Percentiles rank a stretch among this genome's conserved stretches.
Evolutionary conservation across 2,329 filamentous ascomycete genomes (phyloP).

Genomic region (Paramyrothecium roridum): DNA sequence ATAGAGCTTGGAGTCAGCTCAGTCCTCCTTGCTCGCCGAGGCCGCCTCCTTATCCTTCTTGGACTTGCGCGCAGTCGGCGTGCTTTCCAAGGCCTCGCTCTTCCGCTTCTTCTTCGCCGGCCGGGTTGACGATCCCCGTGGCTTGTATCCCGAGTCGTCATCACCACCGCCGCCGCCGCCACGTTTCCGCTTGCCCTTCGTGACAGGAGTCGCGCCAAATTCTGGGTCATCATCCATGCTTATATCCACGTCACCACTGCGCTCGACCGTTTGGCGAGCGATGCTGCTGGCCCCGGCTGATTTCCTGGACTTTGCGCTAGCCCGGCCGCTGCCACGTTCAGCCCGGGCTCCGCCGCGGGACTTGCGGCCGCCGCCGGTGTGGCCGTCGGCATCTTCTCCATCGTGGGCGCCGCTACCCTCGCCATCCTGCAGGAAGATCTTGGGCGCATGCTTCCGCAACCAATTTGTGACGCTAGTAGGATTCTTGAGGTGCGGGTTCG

Average conservation of each 20-base stretch:
- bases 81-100: constrained; percentile 41
- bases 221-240: constrained; percentile 38
- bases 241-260: constrained; percentile 24
- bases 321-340: constrained; percentile 32
- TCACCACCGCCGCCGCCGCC: constrained; percentile 41
- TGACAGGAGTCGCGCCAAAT: constrained; percentile 26
- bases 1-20: constrained; percentile 10
- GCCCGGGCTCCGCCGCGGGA: constrained; percentile 26
- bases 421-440: constrained; percentile 79
- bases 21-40: constrained; percentile 23
- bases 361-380: constrained; percentile 25
- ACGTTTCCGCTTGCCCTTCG: constrained; percentile 47
- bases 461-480: constrained; percentile 94
- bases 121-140: constrained; percentile 51
- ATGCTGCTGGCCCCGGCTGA: constrained; percentile 24
- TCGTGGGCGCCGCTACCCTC: constrained; percentile 33
- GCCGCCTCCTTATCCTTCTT: constrained; percentile 34
- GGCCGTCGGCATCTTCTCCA: constrained; percentile 15
- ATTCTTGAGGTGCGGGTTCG: constrained; percentile 54
- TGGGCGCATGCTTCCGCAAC: constrained; percentile 80
- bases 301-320: constrained; percentile 25
- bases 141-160: constrained; percentile 58
- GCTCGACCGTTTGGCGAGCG: constrained; percentile 15
- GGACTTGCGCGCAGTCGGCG: constrained; percentile 28
- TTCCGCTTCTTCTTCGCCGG: constrained; percentile 58